Conservation (phyloP, 2,329 filamentous ascomycete genomes). For the Onygena corvina region DNA sequence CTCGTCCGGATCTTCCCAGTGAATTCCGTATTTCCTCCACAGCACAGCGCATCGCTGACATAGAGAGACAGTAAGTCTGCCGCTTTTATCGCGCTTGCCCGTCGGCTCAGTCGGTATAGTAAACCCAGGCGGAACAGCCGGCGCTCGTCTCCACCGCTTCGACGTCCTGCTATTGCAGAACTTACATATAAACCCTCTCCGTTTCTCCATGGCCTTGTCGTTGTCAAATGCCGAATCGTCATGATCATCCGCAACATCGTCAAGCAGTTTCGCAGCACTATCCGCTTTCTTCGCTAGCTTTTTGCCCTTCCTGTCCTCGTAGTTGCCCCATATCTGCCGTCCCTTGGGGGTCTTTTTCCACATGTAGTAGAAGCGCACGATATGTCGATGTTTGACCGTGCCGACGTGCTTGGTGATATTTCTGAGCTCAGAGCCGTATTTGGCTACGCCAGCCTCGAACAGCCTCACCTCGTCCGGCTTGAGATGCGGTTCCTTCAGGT, state of each 20-base stretch:
- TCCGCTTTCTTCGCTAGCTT: slow-evolving; percentile 61
- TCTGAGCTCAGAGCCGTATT: slow-evolving; percentile 82
- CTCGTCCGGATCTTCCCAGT: slow-evolving; percentile 90
- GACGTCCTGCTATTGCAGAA: slow-evolving; percentile 74
- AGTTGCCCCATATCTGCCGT: slow-evolving; percentile 79
- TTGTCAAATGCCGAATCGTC: slow-evolving; percentile 95
- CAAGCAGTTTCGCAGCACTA: slow-evolving; percentile 62
- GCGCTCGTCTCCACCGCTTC: slow-evolving; percentile 83
- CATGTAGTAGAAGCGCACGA: slow-evolving; percentile 89
- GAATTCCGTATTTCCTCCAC: slow-evolving; percentile 91
- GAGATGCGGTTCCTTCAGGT: slow-evolving; percentile 74
- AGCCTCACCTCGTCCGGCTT: slow-evolving; percentile 68
- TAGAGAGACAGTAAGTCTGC: slow-evolving; percentile 64
- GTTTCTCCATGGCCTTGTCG: slow-evolving; percentile 66
- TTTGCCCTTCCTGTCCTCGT: slow-evolving; percentile 74
- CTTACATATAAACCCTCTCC: slow-evolving; percentile 82
- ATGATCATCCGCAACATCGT: slow-evolving; percentile 81
- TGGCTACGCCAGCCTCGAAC: slow-evolving; percentile 82
- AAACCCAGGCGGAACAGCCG: slow-evolving; percentile 59
- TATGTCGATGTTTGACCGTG: slow-evolving; percentile 63
- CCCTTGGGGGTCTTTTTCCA: slow-evolving; percentile 93
- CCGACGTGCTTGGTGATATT: slow-evolving; percentile 68
- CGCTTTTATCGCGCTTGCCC: slow-evolving; percentile 63
- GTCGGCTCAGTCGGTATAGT: slow-evolving; percentile 51
- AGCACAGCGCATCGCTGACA: slow-evolving; percentile 83